phyloP scores from a whole-genome alignment of 805 yeast genomes.

The Nematodospora valgi region DNA sequence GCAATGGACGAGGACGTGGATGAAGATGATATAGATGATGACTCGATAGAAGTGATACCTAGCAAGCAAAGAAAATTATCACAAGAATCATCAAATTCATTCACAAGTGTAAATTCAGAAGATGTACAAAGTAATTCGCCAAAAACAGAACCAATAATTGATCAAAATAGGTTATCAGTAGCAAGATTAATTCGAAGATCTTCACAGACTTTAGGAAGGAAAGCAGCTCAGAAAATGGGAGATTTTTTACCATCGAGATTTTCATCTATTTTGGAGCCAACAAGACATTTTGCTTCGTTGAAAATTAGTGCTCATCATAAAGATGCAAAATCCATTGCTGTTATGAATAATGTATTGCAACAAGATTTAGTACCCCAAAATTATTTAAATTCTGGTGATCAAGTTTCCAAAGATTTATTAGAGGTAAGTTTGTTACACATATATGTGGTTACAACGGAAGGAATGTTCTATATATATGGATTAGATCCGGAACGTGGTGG shows the following conservation, averaged over 20 bases:
- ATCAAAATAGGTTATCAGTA: slow-evolving; percentile 65
- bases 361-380: slow-evolving; percentile 30
- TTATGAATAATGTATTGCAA: slow-evolving; percentile 36
- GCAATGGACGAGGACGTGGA: slow-evolving; percentile 24
- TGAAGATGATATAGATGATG: slow-evolving; percentile 21
- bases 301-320: slow-evolving; percentile 50
- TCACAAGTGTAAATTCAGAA: slow-evolving; percentile 31
- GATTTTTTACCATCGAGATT: slow-evolving; percentile 80
- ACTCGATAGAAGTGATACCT: slow-evolving; percentile 19
- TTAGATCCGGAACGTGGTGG: slow-evolving; percentile 90
- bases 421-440: slow-evolving; percentile 41
- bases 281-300: slow-evolving; percentile 86
- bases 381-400: slow-evolving; percentile 16
- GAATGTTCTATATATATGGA: slow-evolving; percentile 75
- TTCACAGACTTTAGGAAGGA: slow-evolving; percentile 71
- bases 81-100: slow-evolving; percentile 34
- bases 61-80: slow-evolving; percentile 36
- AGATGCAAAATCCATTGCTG: slow-evolving; percentile 43
- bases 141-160: slow-evolving; percentile 62
- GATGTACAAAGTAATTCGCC: slow-evolving; percentile 12
- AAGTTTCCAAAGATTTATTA: slow-evolving; percentile 20
- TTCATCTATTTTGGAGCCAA: slow-evolving; percentile 81
- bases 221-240: slow-evolving; percentile 85
- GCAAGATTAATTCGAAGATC: slow-evolving; percentile 75
- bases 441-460: slow-evolving; percentile 76